A percentile compares a stretch with the other conserved stretches of the same genome.
Evolutionary conservation across 768 basidiomycete genomes (phyloP).

Genomic region (Russula vinacea): DNA sequence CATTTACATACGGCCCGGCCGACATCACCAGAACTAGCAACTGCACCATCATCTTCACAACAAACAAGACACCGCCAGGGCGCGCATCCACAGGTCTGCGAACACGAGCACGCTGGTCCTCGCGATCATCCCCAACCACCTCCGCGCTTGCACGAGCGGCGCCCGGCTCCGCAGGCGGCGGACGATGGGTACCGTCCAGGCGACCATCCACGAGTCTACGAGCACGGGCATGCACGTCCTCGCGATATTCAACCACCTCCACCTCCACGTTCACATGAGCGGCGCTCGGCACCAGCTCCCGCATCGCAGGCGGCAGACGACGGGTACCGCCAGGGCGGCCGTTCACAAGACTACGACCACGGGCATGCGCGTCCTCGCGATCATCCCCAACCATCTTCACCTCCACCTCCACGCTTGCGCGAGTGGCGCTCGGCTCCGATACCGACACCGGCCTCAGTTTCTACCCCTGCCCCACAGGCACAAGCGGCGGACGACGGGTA

Average conservation of each 20-base stretch:
- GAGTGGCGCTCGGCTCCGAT: background rate
- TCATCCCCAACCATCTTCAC: background rate
- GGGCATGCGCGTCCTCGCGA: background rate
- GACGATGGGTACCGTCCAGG: background rate
- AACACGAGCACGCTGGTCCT: constrained; percentile 1
- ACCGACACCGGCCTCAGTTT: too few relatives aligned
- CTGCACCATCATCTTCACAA: background rate
- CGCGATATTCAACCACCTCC: too few relatives aligned
- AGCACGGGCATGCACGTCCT: too few relatives aligned
- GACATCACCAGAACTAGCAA: background rate
- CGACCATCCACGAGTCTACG: too few relatives aligned
- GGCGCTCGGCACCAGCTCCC: too few relatives aligned
- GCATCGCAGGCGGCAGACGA: too few relatives aligned
- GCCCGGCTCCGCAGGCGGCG: background rate
- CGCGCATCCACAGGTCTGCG: background rate
- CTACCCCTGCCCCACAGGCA: background rate
- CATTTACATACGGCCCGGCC: background rate
- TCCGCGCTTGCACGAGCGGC: too few relatives aligned
- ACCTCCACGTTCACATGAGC: too few relatives aligned
- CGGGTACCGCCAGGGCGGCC: too few relatives aligned
- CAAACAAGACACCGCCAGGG: background rate
- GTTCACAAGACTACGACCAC: too few relatives aligned
- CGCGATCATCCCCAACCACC: background rate
- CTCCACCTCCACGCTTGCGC: background rate
- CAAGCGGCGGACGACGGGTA: background rate